Conservation (phyloP, 2,329 filamentous ascomycete species). For the Pseudogymnoascus sp. region DNA sequence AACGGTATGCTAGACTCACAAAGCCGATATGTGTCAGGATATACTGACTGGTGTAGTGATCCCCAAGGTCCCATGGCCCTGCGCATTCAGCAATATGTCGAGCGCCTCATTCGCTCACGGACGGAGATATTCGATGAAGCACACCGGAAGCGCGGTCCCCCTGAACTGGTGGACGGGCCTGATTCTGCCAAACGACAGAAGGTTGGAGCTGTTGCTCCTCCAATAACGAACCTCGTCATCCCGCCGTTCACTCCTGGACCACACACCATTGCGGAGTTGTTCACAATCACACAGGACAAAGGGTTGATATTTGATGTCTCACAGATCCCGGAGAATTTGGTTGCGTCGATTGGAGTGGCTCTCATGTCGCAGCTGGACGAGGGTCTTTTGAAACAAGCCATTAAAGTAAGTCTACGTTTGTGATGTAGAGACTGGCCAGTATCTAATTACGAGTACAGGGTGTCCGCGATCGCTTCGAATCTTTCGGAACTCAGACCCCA, state of each 20-base stretch:
- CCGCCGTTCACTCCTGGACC: slow-evolving; percentile 67
- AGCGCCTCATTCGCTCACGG: slow-evolving; percentile 70
- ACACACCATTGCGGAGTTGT: slow-evolving; percentile 73
- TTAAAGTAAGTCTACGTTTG: slow-evolving; percentile 48
- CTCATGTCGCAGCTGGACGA: slow-evolving; percentile 66
- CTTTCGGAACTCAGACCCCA: slow-evolving; percentile 25
- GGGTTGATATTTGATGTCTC: slow-evolving; percentile 51
- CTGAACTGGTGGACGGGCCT: slow-evolving; percentile 60
- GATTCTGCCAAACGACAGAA: slow-evolving; percentile 78
- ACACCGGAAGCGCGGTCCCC: slow-evolving; percentile 65
- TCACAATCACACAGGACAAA: slow-evolving; percentile 67
- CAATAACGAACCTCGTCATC: slow-evolving; percentile 41
- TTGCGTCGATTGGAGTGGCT: slow-evolving; percentile 73
- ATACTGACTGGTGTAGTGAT: slow-evolving; percentile 47
- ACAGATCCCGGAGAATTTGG: slow-evolving; percentile 63
- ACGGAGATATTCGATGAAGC: slow-evolving; percentile 72
- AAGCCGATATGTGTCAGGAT: background rate
- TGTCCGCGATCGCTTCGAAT: slow-evolving; percentile 39
- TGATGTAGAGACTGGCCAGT: background rate
- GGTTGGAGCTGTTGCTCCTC: slow-evolving; percentile 42
- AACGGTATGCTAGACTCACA: slow-evolving; percentile 47
- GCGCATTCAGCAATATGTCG: slow-evolving; percentile 80
- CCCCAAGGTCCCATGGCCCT: slow-evolving; percentile 66
- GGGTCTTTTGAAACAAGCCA: slow-evolving; percentile 59
- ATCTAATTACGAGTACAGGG: slow-evolving; percentile 31